These are phyloP conservation scores for Trametes cinnabarina DNA, from an alignment of 768 basidiomycete species.

Conservation along the genomic window DNA sequence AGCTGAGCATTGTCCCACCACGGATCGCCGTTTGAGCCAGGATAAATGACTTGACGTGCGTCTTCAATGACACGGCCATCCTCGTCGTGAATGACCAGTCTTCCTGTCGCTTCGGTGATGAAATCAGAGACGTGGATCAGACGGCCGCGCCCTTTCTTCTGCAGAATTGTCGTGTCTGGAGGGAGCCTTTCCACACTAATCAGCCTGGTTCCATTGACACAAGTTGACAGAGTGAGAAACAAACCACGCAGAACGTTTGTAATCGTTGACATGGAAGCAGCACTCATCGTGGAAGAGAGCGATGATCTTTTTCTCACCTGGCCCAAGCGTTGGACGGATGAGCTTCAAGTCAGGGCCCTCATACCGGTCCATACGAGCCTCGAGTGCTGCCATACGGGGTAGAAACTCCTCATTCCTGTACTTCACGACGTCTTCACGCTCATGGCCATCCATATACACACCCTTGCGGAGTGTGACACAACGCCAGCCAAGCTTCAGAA, in stretches of 20 bases:
- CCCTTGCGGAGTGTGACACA: not conserved
- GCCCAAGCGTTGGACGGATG: not conserved
- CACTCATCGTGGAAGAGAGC: slow-evolving; percentile 34
- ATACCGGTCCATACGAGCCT: slow-evolving; percentile 19
- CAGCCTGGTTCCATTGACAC: too few relatives aligned
- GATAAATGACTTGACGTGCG: slow-evolving; percentile 35
- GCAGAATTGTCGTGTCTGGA: slow-evolving; percentile 14
- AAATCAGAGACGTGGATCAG: slow-evolving; percentile 44
- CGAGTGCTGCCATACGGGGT: slow-evolving; percentile 24
- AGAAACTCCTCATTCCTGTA: slow-evolving; percentile 18
- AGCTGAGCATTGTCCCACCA: slow-evolving; percentile 41
- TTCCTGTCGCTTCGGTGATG: slow-evolving; percentile 35
- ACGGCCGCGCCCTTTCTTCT: slow-evolving; percentile 33
- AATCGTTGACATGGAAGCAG: slow-evolving; percentile 32
- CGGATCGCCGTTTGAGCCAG: slow-evolving; percentile 4
- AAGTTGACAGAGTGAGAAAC: not conserved
- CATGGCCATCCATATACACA: slow-evolving; percentile 21
- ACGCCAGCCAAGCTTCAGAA: slow-evolving; percentile 9
- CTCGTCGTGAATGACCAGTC: slow-evolving; percentile 24
- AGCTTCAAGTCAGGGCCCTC: slow-evolving; percentile 2
- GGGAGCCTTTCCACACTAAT: not conserved
- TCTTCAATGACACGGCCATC: slow-evolving; percentile 24
- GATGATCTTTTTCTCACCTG: slow-evolving; percentile 29
- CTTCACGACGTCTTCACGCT: slow-evolving; percentile 12
- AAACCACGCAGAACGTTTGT: slow-evolving; percentile 4